Conservation (phyloP, 129 eudicot genomes). For the Lactuca sativa region DNA sequence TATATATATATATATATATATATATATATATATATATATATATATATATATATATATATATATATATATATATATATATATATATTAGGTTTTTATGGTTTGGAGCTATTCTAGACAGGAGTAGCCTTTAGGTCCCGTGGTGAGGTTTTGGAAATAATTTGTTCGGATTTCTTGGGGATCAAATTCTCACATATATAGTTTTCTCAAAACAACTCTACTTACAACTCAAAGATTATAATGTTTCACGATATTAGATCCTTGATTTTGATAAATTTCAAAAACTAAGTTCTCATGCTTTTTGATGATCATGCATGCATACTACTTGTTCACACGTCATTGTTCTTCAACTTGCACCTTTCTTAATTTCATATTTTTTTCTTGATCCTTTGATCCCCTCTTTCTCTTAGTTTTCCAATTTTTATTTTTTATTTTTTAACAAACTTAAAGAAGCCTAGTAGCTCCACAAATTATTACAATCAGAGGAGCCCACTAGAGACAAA, state of each 20-base stretch:
- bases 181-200: too few relatives aligned
- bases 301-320: slow-evolving; percentile 27
- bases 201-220: too few relatives aligned
- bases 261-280: slow-evolving; percentile 3
- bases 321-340: slow-evolving; percentile 4
- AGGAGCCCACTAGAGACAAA: slow-evolving; percentile 31
- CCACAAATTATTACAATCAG: slow-evolving; percentile 45
- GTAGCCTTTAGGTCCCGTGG: too few relatives aligned
- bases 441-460: slow-evolving; percentile 29
- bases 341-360: not conserved
- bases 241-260: not conserved
- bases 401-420: not conserved
- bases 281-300: slow-evolving; percentile 3
- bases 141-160: too few relatives aligned
- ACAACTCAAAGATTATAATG: too few relatives aligned
- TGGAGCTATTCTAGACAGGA: too few relatives aligned
- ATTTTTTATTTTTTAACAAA: not conserved
- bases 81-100: too few relatives aligned
- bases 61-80: too few relatives aligned
- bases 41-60: too few relatives aligned
- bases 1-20: too few relatives aligned
- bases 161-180: too few relatives aligned
- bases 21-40: too few relatives aligned
- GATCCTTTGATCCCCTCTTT: not conserved
- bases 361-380: not conserved